Conservation (phyloP, 345 rosid genomes). For the Bruguiera sexangula region DNA sequence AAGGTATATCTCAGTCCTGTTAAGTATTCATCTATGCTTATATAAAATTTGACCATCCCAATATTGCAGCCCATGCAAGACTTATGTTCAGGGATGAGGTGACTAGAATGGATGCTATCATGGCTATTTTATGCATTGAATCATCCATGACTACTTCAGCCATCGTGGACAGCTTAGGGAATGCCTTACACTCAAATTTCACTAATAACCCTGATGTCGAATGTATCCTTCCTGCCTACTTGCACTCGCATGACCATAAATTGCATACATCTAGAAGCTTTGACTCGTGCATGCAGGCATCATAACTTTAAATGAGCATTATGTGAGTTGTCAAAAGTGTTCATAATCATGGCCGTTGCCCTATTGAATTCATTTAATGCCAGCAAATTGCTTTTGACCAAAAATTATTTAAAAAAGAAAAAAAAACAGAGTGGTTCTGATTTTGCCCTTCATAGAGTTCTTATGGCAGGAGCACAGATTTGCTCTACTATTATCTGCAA, state of each 20-base stretch:
- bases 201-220: constrained; percentile 75
- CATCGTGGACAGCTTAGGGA: constrained; percentile 81
- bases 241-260: neutral
- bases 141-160: constrained; percentile 95
- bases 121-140: constrained; percentile 88
- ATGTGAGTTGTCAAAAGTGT: neutral
- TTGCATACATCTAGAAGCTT: neutral
- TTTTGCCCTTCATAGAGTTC: neutral
- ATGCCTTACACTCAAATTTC: constrained; percentile 90
- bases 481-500: neutral
- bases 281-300: constrained; percentile 9
- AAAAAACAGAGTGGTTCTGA: too few species aligned
- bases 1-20: constrained; percentile 46
- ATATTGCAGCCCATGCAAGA: constrained; percentile 81
- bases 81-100: constrained; percentile 95
- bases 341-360: neutral
- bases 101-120: constrained; percentile 71
- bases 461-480: neutral
- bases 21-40: constrained; percentile 4
- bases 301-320: neutral
- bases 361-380: neutral
- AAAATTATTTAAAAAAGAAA: neutral
- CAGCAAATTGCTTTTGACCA: neutral
- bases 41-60: constrained; percentile 6
- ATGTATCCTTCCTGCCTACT: constrained; percentile 62